These are phyloP conservation scores for Puccinia triticina DNA, from an alignment of 1,284 basidiomycete species.

Conservation along the genomic window DNA sequence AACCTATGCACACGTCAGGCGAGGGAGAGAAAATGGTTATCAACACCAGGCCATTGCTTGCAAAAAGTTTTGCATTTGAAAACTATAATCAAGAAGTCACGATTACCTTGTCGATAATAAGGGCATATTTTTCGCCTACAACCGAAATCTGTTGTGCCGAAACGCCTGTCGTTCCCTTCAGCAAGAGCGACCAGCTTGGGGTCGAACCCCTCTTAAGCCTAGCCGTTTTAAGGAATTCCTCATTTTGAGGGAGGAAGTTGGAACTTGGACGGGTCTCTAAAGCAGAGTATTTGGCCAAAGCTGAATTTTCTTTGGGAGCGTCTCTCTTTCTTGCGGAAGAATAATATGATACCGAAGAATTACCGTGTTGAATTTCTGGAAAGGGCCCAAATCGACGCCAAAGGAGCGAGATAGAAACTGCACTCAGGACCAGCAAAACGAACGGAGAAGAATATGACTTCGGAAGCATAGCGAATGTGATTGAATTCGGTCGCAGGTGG, in stretches of 20 bases:
- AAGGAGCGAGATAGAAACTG: neutral
- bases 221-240: neutral
- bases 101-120: conserved; percentile 40
- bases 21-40: too few species aligned
- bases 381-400: neutral
- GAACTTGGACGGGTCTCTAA: neutral
- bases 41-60: too few species aligned
- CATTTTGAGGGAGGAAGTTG: too few species aligned
- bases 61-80: neutral
- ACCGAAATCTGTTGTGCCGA: conserved; percentile 35
- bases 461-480: conserved; percentile 5
- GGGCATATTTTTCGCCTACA: conserved; percentile 22
- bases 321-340: neutral
- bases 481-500: neutral
- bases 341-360: neutral
- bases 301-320: neutral
- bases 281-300: too few species aligned
- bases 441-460: neutral
- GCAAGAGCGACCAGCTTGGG: conserved; percentile 2
- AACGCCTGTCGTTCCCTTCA: conserved; percentile 21
- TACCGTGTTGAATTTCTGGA: neutral
- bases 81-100: neutral
- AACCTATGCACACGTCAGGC: neutral
- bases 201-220: neutral
- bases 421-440: neutral